These are phyloP conservation scores for Penicillium antarcticum DNA, from an alignment of 495 filamentous ascomycete genomes.

Conservation along the genomic window DNA sequence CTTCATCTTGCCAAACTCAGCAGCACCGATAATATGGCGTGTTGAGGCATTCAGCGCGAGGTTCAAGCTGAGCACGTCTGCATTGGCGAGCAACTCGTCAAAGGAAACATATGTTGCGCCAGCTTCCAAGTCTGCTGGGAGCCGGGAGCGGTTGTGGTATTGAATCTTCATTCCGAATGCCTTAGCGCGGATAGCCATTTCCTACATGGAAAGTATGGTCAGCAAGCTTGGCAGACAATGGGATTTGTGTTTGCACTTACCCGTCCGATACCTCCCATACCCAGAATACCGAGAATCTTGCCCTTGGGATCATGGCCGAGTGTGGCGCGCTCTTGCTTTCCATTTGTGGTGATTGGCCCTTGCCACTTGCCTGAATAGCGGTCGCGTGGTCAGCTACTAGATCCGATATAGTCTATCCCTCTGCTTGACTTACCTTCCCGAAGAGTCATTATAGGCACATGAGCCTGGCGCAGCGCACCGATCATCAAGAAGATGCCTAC, in stretches of 20 bases:
- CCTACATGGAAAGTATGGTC: constrained; percentile 26
- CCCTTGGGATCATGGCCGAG: constrained; percentile 66
- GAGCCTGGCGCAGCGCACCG: constrained; percentile 63
- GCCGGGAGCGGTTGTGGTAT: constrained; percentile 65
- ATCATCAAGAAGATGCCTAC: constrained; percentile 70
- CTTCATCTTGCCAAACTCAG: constrained; percentile 69
- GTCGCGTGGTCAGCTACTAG: constrained; percentile 1
- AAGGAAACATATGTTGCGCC: constrained; percentile 67
- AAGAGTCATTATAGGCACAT: constrained; percentile 59
- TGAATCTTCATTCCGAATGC: constrained; percentile 69
- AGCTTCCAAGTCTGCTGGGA: constrained; percentile 48
- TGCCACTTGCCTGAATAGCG: constrained; percentile 44
- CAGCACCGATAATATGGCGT: constrained; percentile 63
- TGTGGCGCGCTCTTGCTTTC: constrained; percentile 23
- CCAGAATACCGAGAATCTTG: constrained; percentile 75
- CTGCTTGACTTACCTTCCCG: constrained; percentile 44
- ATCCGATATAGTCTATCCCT: not conserved
- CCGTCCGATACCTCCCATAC: constrained; percentile 80
- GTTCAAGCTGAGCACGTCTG: constrained; percentile 77
- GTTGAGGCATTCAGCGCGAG: constrained; percentile 65
- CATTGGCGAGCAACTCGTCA: constrained; percentile 61
- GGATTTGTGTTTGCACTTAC: constrained; percentile 19
- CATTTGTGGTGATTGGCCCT: constrained; percentile 25
- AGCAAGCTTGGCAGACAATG: not conserved
- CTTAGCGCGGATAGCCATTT: constrained; percentile 65